phyloP scores from a whole-genome alignment of 2,329 filamentous ascomycete genomes.

The Aspergillus transmontanensis region DNA sequence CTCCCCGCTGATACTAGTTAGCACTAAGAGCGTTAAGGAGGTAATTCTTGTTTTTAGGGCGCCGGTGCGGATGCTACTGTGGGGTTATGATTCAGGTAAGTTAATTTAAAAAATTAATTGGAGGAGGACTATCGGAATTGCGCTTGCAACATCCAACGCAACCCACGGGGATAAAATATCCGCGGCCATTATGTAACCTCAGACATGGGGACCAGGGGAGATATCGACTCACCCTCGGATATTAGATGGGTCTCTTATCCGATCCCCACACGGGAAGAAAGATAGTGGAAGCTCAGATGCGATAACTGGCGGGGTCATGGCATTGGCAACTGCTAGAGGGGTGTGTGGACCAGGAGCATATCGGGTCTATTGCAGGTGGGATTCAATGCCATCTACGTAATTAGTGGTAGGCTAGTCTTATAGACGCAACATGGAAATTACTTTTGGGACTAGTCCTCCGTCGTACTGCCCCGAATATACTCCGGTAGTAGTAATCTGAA shows the following conservation, averaged over 20 bases:
- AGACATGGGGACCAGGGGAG: background rate
- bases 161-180: background rate
- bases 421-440: background rate
- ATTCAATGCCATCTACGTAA: slow-evolving; percentile 8
- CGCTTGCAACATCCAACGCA: background rate
- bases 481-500: slow-evolving; percentile 3
- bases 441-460: background rate
- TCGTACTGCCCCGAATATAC: slow-evolving; percentile 3
- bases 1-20: background rate
- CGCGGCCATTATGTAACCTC: background rate
- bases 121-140: background rate
- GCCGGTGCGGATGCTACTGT: background rate
- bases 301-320: background rate
- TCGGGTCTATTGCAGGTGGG: background rate
- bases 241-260: slow-evolving; percentile 8
- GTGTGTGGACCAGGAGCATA: background rate
- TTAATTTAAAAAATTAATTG: background rate
- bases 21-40: background rate
- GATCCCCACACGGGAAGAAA: background rate
- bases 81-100: background rate
- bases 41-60: background rate
- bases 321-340: background rate
- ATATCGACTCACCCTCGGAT: background rate
- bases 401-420: slow-evolving; percentile 2
- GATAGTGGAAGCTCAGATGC: background rate